Base-by-base conservation (phyloP, 2,329 filamentous ascomycete species). In the Passalora sequoiae region DNA sequence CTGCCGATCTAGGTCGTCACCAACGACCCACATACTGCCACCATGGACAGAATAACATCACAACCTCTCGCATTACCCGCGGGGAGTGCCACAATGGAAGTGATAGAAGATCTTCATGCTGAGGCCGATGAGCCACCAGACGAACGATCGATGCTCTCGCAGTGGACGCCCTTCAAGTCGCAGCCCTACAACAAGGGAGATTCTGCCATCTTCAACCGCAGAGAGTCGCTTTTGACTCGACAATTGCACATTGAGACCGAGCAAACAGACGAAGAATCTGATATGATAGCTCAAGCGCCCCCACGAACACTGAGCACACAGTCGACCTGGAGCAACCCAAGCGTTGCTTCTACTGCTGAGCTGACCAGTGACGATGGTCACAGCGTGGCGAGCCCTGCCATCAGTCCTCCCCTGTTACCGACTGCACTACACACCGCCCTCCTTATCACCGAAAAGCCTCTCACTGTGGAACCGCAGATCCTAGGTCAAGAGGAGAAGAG, bases 41-140 rank as follows among this genome's bases (percentile, higher is more conserved):
- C 13, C 40, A 54, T 57, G 55, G 48, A 50, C 9, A 29, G 30
- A 21, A 41, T 43, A 38, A 47, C 44, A 20, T 32, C 46, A 35
- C 51, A 42, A 37, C 43, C 28, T 17, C 41, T 52, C 16, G 41
- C 37, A 31, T 44, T 47, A 29, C 30, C 50, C 24, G 42, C 46
- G 38, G 40, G 56, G 13, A 54, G 40, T 25, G 43, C 51, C 7
- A 55, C 40, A 29, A 58, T 61, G 53, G 62, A 60, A 27, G 47
- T 58, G 32, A 49, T 47, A 39, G 78, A 81, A 46, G 89, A 95
- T 44, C 65, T 81, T 55, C 69, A 75, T 46, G 78, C 84, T 53
- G 91, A 96, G 59, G 75, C 82, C 38, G 91, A 97, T 66, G 91
- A 97, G 66, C 89, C 89, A 38, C 89, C 89, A 58, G 89, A 96